Base-by-base conservation (phyloP, 306 rosid species). In the Cicer judaicum region DNA sequence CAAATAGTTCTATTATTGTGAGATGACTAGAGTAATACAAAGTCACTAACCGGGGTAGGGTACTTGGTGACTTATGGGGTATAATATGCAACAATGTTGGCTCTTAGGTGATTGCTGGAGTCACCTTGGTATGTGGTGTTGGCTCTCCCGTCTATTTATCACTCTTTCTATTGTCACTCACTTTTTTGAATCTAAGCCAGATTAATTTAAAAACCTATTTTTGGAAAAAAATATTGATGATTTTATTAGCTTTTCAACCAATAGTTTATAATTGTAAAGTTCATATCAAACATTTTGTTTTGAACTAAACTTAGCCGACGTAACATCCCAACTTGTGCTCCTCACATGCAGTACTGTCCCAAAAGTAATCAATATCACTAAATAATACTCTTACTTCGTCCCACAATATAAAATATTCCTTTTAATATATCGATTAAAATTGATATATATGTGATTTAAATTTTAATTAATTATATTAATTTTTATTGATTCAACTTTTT, bases 71-170 rank as follows among this genome's bases (percentile, higher is more conserved):
- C 41, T 38, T 62, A 75, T 84, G 74, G 79, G 88, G 84, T 67
- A 29, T 83, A 67, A 34, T 21, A 74, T 7, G 8, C 0, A 34
- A 6, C 11, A 65, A 75, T 39, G 39, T 84, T 82, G 90, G 91
- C 91, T 81, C 89, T 91, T 91, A 74, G 94, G 85, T 65, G 84
- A 89, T 77, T 61, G 83, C 49, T 81, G 81, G 87, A 87, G 94
- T 72, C 97, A 87, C 56, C 84, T 82, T 81, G 67, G 63, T 54
- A 19, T 63, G 10, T 71, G 76, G 55, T 63, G 46, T 16, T 61
- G 43, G 8, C 48, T 61, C 24, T 15, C 60, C 44, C 15, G 24
- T 11, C 24, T 64, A 24, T 10, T 13, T 46, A 34, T 43, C 16
- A 64, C 13, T 43, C 38, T 59, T 59, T 70, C 49, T 78, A 13